A percentile compares a stretch with the other conserved stretches of the same genome.
phyloP scores from a whole-genome alignment of 306 rosid genomes.

The Glycyrrhiza uralensis region DNA sequence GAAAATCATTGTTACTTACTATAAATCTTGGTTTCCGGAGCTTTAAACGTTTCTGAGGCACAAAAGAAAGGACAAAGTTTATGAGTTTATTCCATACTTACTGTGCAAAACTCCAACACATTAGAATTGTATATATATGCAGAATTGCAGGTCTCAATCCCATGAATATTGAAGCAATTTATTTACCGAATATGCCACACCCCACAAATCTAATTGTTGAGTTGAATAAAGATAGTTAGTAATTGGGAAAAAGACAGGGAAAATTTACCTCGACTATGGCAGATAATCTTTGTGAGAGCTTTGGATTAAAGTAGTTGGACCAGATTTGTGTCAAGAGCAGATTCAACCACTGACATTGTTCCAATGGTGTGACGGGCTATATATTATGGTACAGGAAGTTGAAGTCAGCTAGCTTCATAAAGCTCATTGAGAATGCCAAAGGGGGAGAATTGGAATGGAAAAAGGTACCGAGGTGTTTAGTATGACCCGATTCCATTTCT shows the following conservation, averaged over 20 bases:
- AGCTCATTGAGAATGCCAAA: slow-evolving; percentile 18
- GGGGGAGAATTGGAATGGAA: neutral
- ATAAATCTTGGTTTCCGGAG: slow-evolving; percentile 66
- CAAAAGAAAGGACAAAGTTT: slow-evolving; percentile 11
- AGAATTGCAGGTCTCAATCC: neutral
- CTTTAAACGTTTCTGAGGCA: slow-evolving; percentile 71
- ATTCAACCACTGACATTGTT: slow-evolving; percentile 91
- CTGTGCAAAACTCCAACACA: neutral
- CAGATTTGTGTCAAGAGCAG: slow-evolving; percentile 68
- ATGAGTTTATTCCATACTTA: neutral
- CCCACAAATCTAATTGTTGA: too few relatives aligned
- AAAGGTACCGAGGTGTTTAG: slow-evolving; percentile 58
- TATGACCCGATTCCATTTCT: slow-evolving; percentile 74
- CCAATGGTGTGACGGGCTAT: slow-evolving; percentile 78
- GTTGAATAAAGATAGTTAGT: too few relatives aligned
- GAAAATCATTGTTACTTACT: slow-evolving; percentile 47
- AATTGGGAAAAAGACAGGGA: neutral
- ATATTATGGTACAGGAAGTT: slow-evolving; percentile 7
- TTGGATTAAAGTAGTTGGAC: slow-evolving; percentile 60
- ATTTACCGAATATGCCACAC: too few relatives aligned
- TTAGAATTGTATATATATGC: neutral
- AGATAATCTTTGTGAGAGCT: slow-evolving; percentile 64
- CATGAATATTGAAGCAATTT: neutral
- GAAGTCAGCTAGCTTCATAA: slow-evolving; percentile 19
- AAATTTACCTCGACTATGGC: slow-evolving; percentile 66